phyloP scores from a whole-genome alignment of 345 rosid species.

The Sisymbrium altissimum region DNA sequence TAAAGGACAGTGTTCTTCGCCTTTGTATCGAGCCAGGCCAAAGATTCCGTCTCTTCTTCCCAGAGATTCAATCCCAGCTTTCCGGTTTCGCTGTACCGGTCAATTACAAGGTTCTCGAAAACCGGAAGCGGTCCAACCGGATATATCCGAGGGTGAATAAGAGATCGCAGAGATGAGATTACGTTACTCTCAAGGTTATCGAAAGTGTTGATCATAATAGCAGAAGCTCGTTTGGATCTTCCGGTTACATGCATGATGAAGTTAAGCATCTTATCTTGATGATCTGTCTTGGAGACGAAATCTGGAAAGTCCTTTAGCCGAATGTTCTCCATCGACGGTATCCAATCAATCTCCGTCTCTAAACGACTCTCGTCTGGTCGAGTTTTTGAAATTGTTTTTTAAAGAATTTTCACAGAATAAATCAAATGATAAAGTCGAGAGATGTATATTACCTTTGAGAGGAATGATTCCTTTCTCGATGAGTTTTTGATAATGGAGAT shows the following conservation, averaged over 20 bases:
- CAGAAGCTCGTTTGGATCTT: conserved; percentile 34
- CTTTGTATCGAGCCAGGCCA: conserved; percentile 48
- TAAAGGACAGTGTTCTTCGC: conserved; percentile 41
- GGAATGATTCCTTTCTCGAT: conserved; percentile 31
- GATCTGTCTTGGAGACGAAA: conserved; percentile 37
- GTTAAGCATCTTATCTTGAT: conserved; percentile 37
- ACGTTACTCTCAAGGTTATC: conserved; percentile 35
- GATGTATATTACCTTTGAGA: no score
- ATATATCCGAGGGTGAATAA: conserved; percentile 35
- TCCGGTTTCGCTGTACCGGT: background rate
- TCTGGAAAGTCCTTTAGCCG: conserved; percentile 47
- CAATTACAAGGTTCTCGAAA: conserved; percentile 11
- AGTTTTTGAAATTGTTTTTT: no score
- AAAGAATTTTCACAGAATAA: no score
- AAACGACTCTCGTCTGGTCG: conserved; percentile 37
- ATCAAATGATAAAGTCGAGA: no score
- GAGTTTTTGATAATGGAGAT: conserved; percentile 21
- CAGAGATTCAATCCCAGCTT: conserved; percentile 44
- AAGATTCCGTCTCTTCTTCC: conserved; percentile 47
- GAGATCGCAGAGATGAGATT: conserved; percentile 14
- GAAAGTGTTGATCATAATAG: conserved; percentile 43
- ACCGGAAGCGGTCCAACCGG: conserved; percentile 44
- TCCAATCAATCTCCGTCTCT: conserved; percentile 43
- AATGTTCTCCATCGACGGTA: conserved; percentile 42
- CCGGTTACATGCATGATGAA: conserved; percentile 8